phyloP scores from a whole-genome alignment of 1,139 yeast species.

The Pichia cactophila region DNA sequence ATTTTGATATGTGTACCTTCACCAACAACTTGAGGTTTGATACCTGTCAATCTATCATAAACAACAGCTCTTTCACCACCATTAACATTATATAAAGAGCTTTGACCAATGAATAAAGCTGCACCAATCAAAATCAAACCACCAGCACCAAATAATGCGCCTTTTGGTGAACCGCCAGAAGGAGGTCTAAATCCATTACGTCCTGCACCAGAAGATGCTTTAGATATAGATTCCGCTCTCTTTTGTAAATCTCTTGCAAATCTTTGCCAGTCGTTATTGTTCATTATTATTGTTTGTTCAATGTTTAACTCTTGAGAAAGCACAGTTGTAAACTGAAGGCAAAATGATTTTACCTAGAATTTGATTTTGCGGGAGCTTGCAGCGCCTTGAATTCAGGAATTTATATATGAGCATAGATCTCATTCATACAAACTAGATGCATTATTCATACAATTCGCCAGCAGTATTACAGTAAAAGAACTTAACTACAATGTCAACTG shows the following conservation, averaged over 20 bases:
- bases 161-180: conserved; percentile 40
- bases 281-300: conserved; percentile 15
- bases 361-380: not conserved
- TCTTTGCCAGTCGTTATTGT: conserved; percentile 57
- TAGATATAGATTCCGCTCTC: conserved; percentile 47
- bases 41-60: conserved; percentile 82
- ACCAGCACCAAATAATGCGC: conserved; percentile 69
- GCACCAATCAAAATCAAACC: conserved; percentile 72
- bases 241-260: conserved; percentile 61
- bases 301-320: not conserved
- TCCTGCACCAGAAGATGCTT: conserved; percentile 33
- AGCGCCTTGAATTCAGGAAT: not conserved
- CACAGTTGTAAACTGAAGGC: not conserved
- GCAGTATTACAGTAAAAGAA: conserved; percentile 2
- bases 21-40: conserved; percentile 72
- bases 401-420: too few relatives aligned
- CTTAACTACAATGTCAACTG: conserved; percentile 16
- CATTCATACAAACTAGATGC: too few relatives aligned
- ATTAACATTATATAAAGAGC: conserved; percentile 87
- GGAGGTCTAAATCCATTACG: conserved; percentile 13
- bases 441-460: too few relatives aligned
- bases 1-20: conserved; percentile 95
- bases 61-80: conserved; percentile 99
- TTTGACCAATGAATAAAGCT: conserved; percentile 56
- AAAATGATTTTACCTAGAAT: too few relatives aligned